Evolutionary conservation across 768 basidiomycete species (phyloP), one percentile per base, ranked within the genome.

Genomic region (Phaeolepiota aurea): DNA sequence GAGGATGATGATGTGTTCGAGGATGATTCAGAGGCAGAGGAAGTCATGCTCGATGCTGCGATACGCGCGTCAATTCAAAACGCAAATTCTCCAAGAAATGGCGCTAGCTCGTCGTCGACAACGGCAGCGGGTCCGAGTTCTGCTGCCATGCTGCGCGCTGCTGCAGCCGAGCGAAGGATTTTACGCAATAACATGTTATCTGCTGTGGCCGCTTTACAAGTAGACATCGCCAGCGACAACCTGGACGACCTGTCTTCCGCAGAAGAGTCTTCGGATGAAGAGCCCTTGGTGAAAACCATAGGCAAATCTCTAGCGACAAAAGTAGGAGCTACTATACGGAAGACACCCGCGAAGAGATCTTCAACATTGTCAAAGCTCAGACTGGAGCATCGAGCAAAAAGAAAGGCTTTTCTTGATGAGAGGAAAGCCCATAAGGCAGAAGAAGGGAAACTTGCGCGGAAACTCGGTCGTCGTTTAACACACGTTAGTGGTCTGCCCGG

Each of bases 401-500:
- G 48, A 5, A 42, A 32, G 52, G 50, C 23, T 44, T 47, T 30
- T 22, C 31, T 42, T 55, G 49, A 45, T 45, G 52, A 53, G 32
- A 51, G 50, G 52, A 53, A 49, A 30, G 56, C 48, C 4, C 58
- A 54, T 33, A 69, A 65, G 52, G 48, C 38, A 38, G 81, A 78
- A 54, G 74, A 83, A 54, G 55, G 51, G 35, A 66, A 56, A 31
- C 52, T 87, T 49, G 59, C 63, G 37, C 50, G 59, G 43, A 68
- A 81, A 52, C 64, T 91, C 7, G 87, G 88, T 5, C 75, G 91
- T 19, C 77, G 69, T 48, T 62, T 94, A 47, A 89, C 87, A 10
- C 69, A 76, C 58, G 80, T 87, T 54, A 43, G 77, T 56, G 13
- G 37, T 10, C 19, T 23, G 45, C 31, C 40, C 21, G 15, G 32